Conservation (phyloP, 345 rosid species). For the Eucalyptus leucophloia region DNA sequence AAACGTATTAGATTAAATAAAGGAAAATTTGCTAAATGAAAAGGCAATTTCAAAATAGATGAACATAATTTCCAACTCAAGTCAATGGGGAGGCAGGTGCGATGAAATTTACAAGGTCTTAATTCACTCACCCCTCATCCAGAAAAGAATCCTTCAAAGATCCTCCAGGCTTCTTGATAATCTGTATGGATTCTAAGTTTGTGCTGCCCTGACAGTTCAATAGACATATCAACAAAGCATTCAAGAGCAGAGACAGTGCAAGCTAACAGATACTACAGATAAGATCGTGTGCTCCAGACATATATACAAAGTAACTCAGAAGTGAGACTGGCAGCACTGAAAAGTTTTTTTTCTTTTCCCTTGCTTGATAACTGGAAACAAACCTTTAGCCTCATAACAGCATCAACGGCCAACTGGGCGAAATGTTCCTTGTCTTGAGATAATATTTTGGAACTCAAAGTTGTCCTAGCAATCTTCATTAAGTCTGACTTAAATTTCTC, state of each 20-base stretch:
- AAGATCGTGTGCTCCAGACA: background rate
- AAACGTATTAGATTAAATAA: background rate
- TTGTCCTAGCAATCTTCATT: conserved; percentile 88
- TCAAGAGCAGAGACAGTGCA: background rate
- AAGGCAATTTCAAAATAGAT: background rate
- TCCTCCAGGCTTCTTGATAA: conserved; percentile 98
- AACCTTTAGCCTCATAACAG: conserved; percentile 89
- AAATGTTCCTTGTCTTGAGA: conserved; percentile 93
- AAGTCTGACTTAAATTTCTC: conserved; percentile 79
- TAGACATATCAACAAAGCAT: background rate
- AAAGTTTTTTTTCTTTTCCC: background rate
- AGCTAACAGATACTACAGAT: background rate
- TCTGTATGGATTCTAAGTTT: conserved; percentile 87
- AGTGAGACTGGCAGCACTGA: background rate
- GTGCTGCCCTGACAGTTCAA: conserved; percentile 75
- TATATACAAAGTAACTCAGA: background rate
- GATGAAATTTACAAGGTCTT: background rate
- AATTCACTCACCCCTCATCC: conserved; percentile 85
- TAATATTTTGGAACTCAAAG: conserved; percentile 85
- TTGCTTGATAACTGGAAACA: background rate
- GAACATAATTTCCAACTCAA: background rate
- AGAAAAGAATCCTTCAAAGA: conserved; percentile 87
- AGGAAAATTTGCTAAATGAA: background rate
- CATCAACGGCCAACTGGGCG: conserved; percentile 85
- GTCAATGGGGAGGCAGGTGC: background rate